Conservation (phyloP, 257 asterid genomes). For the Apocynum venetum region DNA sequence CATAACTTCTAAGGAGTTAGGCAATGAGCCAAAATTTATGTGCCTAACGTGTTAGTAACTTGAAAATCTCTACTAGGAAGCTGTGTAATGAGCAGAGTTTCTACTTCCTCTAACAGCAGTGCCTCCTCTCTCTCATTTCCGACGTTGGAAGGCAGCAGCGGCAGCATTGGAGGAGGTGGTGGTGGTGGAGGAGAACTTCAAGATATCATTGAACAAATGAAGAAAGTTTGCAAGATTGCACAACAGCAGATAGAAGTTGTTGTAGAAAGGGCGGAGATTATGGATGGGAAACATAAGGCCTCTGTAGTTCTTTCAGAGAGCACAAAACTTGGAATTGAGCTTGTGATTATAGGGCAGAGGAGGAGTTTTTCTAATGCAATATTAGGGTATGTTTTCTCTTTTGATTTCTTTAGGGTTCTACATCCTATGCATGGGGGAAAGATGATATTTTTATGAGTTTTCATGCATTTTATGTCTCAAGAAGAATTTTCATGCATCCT, state of each 20-base stretch:
- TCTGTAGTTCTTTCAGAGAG: constrained; percentile 43
- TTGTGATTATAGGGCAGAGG: constrained; percentile 59
- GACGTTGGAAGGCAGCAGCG: neutral
- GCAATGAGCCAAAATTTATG: too few species aligned
- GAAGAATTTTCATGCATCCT: too few species aligned
- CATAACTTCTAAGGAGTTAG: too few species aligned
- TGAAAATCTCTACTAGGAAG: too few species aligned
- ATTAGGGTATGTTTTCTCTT: constrained; percentile 44
- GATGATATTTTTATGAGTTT: too few species aligned
- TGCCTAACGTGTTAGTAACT: too few species aligned
- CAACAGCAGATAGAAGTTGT: constrained; percentile 40
- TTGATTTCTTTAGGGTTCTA: neutral
- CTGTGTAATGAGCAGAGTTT: constrained; percentile 17
- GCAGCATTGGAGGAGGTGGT: neutral
- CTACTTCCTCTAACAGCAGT: constrained; percentile 9
- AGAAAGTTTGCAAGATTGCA: constrained; percentile 39
- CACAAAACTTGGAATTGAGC: constrained; percentile 38
- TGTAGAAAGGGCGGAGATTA: constrained; percentile 40
- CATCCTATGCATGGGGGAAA: too few species aligned
- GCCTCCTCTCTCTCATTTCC: constrained; percentile 16
- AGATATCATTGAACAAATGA: constrained; percentile 53
- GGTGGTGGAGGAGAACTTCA: constrained; percentile 2
- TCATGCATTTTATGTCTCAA: too few species aligned
- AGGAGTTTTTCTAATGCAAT: constrained; percentile 52
- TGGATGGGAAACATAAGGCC: constrained; percentile 62